Conservation (phyloP, 2,329 filamentous ascomycete species). For the Penicillium digitatum region DNA sequence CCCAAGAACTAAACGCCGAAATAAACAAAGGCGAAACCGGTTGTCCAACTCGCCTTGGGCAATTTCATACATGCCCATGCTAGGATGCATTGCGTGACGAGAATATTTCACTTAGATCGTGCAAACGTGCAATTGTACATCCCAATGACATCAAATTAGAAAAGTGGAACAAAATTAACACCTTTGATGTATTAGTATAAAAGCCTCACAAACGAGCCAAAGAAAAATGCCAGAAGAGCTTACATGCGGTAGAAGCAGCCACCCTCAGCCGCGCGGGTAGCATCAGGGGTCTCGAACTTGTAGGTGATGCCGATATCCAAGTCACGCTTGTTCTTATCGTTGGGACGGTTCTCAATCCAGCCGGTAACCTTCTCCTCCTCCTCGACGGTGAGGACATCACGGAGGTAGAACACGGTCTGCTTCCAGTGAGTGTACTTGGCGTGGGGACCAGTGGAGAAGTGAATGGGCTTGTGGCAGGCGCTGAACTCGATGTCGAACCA, state of each 20-base stretch:
- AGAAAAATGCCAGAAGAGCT: slow-evolving; percentile 12
- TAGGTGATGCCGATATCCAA: slow-evolving; percentile 88
- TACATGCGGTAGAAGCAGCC: slow-evolving; percentile 72
- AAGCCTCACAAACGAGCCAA: not conserved
- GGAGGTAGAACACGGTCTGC: slow-evolving; percentile 97
- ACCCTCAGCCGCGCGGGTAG: slow-evolving; percentile 64
- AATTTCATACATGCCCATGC: slow-evolving; percentile 29
- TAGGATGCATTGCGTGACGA: slow-evolving; percentile 28
- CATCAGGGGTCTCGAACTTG: slow-evolving; percentile 71
- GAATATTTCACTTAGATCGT: slow-evolving; percentile 17
- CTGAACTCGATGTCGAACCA: slow-evolving; percentile 99
- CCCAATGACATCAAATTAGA: slow-evolving; percentile 17
- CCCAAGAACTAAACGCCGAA: slow-evolving; percentile 27
- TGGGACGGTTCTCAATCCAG: slow-evolving; percentile 76
- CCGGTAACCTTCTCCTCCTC: slow-evolving; percentile 75
- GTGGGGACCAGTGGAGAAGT: slow-evolving; percentile 94
- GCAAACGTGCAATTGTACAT: slow-evolving; percentile 17
- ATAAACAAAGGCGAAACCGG: slow-evolving; percentile 34
- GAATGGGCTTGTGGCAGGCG: slow-evolving; percentile 95
- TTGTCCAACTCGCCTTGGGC: slow-evolving; percentile 23
- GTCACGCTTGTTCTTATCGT: slow-evolving; percentile 89
- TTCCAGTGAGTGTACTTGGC: slow-evolving; percentile 99
- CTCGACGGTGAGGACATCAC: slow-evolving; percentile 87
- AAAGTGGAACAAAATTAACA: slow-evolving; percentile 25
- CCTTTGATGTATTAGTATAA: slow-evolving; percentile 7